phyloP scores from a whole-genome alignment of 2,329 filamentous ascomycete species.

The Ceratocystis destructans region DNA sequence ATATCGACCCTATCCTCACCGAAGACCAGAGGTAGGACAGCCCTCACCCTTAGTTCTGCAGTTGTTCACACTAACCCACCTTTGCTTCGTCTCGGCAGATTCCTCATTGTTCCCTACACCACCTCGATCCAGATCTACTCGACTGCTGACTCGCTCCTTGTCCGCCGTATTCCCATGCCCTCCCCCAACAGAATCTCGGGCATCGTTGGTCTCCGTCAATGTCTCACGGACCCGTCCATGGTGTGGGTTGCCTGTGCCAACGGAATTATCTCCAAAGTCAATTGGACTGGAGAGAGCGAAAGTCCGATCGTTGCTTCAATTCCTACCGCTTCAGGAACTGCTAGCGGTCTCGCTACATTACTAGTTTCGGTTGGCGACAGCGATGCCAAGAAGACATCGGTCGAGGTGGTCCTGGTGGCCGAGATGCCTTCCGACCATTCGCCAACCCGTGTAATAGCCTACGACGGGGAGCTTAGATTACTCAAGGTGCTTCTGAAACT shows the following conservation, averaged over 20 bases:
- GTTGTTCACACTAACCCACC: background rate
- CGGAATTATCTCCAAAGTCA: constrained; percentile 42
- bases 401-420: constrained; percentile 37
- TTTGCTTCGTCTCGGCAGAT: constrained; percentile 31
- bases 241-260: constrained; percentile 48
- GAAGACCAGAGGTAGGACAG: constrained; percentile 36
- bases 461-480: constrained; percentile 13
- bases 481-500: constrained; percentile 16
- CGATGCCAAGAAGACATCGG: constrained; percentile 21
- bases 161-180: constrained; percentile 51
- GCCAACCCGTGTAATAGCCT: constrained; percentile 16
- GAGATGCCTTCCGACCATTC: constrained; percentile 23
- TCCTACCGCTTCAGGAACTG: constrained; percentile 28
- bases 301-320: constrained; percentile 20
- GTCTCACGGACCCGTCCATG: constrained; percentile 30
- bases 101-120: constrained; percentile 61
- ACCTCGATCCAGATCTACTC: constrained; percentile 70
- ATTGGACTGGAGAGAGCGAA: constrained; percentile 36
- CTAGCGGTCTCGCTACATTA: constrained; percentile 35
- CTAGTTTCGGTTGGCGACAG: constrained; percentile 26
- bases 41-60: no score
- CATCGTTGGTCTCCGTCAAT: constrained; percentile 32
- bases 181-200: constrained; percentile 22
- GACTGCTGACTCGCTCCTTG: constrained; percentile 63
- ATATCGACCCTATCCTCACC: constrained; percentile 50